A percentile compares a stretch with the other conserved stretches of the same genome.
Evolutionary conservation across 208 protist species (phyloP).

Genomic region (Leptomonas pyrrhocoris): DNA sequence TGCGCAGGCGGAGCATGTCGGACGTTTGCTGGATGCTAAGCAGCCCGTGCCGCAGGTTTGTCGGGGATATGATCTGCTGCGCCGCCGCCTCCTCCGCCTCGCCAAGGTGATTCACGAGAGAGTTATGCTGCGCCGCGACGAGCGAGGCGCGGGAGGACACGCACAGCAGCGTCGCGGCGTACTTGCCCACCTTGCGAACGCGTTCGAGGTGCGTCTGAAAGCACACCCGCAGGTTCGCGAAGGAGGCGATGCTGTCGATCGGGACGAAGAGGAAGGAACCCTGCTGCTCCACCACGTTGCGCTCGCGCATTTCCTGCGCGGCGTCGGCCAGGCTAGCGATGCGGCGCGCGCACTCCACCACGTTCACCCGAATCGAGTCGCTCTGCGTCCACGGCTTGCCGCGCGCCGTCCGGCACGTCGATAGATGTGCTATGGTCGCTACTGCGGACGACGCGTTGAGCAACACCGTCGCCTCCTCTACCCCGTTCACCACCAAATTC

Average conservation of each 20-base stretch:
- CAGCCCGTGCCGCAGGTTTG: conserved; percentile 22
- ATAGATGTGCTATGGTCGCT: conserved; percentile 61
- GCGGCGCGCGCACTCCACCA: conserved; percentile 58
- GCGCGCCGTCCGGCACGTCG: conserved; percentile 50
- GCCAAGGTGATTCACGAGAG: conserved; percentile 46
- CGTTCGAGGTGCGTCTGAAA: conserved; percentile 71
- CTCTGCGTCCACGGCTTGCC: conserved; percentile 71
- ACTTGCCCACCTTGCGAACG: conserved; percentile 62
- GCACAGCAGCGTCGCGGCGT: conserved; percentile 84
- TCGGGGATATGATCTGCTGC: conserved; percentile 29
- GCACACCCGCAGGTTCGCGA: conserved; percentile 63
- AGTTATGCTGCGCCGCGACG: conserved; percentile 65
- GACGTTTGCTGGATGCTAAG: conserved; percentile 39
- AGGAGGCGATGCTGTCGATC: conserved; percentile 68
- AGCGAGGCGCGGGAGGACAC: conserved; percentile 51
- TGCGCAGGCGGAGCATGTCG: conserved; percentile 40
- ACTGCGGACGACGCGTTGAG: conserved; percentile 54
- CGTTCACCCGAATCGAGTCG: conserved; percentile 67
- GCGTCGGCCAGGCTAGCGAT: conserved; percentile 68
- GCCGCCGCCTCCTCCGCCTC: conserved; percentile 32
- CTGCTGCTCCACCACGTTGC: conserved; percentile 78
- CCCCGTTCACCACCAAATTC: conserved; percentile 77
- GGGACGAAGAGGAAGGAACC: conserved; percentile 83
- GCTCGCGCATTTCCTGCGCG: conserved; percentile 60
- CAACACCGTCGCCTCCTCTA: conserved; percentile 72